Percentiles rank a stretch among this genome's conserved stretches.
These are phyloP conservation scores for Auricularia cornea DNA, from an alignment of 768 basidiomycete species.

Conservation along the genomic window DNA sequence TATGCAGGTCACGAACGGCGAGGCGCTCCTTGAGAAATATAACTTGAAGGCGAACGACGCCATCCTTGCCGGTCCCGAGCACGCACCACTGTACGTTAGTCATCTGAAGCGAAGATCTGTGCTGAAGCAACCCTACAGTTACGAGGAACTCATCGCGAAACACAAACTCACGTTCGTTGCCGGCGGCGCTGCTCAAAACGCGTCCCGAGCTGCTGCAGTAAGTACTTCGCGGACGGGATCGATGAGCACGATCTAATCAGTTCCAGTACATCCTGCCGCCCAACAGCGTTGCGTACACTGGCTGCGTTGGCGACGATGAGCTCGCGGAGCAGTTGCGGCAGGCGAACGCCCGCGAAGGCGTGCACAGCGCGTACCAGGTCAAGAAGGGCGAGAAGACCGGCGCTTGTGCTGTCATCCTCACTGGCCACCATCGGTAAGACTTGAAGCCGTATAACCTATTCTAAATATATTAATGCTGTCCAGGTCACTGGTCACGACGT, in stretches of 20 bases:
- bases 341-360: constrained; percentile 89
- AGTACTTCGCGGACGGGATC: constrained; percentile 20
- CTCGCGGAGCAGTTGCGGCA: constrained; percentile 80
- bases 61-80: constrained; percentile 86
- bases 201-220: constrained; percentile 93
- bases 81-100: constrained; percentile 64
- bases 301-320: constrained; percentile 90
- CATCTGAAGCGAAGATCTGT: neutral
- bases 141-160: constrained; percentile 75
- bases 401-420: constrained; percentile 93
- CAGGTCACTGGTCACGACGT: constrained; percentile 87
- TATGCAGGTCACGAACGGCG: constrained; percentile 85
- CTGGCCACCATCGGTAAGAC: constrained; percentile 78
- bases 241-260: constrained; percentile 6
- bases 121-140: constrained; percentile 41
- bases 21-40: constrained; percentile 82
- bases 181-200: constrained; percentile 94
- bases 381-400: constrained; percentile 84
- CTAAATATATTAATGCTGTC: neutral
- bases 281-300: constrained; percentile 85
- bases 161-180: constrained; percentile 84
- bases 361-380: constrained; percentile 83
- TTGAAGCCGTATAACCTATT: neutral
- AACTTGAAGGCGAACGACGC: constrained; percentile 90
- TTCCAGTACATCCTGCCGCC: constrained; percentile 82